Evolutionary conservation across 2,329 filamentous ascomycete species (phyloP).

Genomic region (Leptosphaerulina australis): DNA sequence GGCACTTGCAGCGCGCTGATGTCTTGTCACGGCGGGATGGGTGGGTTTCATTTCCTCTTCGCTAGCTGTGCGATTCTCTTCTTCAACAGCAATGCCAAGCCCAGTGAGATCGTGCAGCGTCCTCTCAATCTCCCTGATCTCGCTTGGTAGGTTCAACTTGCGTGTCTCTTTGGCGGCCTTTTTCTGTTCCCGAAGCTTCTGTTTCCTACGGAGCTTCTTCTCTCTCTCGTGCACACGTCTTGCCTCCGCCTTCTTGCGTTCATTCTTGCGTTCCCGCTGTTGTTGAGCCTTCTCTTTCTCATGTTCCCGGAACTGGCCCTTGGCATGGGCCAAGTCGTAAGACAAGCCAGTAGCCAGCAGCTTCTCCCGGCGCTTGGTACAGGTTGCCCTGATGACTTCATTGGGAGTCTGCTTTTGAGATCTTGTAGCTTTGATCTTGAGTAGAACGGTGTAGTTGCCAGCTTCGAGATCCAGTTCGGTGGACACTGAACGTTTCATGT

Average conservation of each 20-base stretch:
- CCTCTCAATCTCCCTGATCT: constrained; percentile 36
- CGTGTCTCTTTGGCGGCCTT: constrained; percentile 42
- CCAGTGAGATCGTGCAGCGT: constrained; percentile 39
- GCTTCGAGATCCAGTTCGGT: constrained; percentile 76
- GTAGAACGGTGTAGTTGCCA: constrained; percentile 75
- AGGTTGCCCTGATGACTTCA: constrained; percentile 69
- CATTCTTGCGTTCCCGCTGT: constrained; percentile 47
- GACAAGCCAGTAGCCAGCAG: constrained; percentile 71
- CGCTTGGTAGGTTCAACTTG: constrained; percentile 28
- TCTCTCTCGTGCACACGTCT: constrained; percentile 48
- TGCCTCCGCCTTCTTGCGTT: constrained; percentile 43
- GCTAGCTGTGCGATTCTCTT: constrained; percentile 35
- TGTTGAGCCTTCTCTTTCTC: constrained; percentile 54
- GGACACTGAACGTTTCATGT: constrained; percentile 75
- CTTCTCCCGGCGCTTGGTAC: constrained; percentile 71
- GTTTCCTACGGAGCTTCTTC: constrained; percentile 46
- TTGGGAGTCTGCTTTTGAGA: constrained; percentile 62
- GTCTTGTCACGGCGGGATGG: constrained; percentile 35
- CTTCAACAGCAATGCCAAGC: constrained; percentile 45
- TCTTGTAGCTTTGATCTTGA: constrained; percentile 75
- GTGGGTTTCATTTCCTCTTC: constrained; percentile 41
- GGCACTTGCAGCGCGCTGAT: constrained; percentile 40
- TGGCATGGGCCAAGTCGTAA: constrained; percentile 73
- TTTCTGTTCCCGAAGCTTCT: constrained; percentile 48
- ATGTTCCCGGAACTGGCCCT: constrained; percentile 62